A percentile compares a stretch with the other conserved stretches of the same genome.
These are phyloP conservation scores for Gaultheria prostrata DNA, from an alignment of 148 eudicot species.

Conservation along the genomic window DNA sequence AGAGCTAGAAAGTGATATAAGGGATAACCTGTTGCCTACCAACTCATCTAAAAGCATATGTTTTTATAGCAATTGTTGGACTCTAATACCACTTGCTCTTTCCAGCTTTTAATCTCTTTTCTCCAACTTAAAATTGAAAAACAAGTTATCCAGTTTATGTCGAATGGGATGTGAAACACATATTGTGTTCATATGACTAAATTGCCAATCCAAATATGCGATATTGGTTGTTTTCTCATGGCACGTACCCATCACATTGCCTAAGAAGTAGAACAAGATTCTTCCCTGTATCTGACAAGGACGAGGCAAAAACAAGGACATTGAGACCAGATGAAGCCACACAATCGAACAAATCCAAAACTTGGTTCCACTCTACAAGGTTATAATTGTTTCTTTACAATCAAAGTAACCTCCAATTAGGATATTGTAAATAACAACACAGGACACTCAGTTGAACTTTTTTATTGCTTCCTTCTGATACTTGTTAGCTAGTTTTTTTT, in stretches of 20 bases:
- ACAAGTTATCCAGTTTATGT: background rate
- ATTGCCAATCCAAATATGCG: background rate
- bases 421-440: background rate
- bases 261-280: background rate
- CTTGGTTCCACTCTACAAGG: background rate
- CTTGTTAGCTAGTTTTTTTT: background rate
- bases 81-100: too few species aligned
- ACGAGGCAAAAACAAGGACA: background rate
- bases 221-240: background rate
- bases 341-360: background rate
- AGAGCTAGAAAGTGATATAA: background rate
- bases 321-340: slow-evolving; percentile 10
- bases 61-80: background rate
- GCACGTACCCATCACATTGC: background rate
- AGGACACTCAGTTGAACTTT: background rate
- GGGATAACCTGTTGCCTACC: background rate
- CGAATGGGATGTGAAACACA: too few species aligned
- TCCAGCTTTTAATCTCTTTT: too few species aligned
- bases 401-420: background rate
- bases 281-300: background rate
- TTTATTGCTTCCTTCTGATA: background rate
- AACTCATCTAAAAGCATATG: background rate
- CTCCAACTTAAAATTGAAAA: too few species aligned
- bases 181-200: background rate
- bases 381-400: background rate